Conservation (phyloP, 768 basidiomycete genomes). For the Psilocybe tampanensis region DNA sequence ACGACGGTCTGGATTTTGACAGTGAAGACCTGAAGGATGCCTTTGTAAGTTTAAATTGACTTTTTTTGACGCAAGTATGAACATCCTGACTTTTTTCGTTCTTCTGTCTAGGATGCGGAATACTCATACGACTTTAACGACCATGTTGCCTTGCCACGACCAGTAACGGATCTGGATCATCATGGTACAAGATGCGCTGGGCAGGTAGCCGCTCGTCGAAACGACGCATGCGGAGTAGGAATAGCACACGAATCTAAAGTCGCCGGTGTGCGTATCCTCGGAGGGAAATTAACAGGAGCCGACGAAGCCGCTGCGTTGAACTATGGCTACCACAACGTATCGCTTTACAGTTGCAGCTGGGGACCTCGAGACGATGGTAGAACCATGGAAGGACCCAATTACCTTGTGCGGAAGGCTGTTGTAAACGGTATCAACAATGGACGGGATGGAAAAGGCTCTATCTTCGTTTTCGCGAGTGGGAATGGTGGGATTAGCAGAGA, state of each 20-base stretch:
- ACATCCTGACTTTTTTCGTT: constrained; percentile 31
- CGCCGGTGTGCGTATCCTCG: constrained; percentile 92
- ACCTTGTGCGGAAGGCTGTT: constrained; percentile 90
- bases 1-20: constrained; percentile 92
- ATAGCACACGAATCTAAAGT: constrained; percentile 90
- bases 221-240: constrained; percentile 91
- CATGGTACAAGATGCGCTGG: constrained; percentile 98
- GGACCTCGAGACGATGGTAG: constrained; percentile 93
- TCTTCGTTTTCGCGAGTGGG: constrained; percentile 96
- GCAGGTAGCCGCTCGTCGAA: constrained; percentile 90
- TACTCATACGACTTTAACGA: constrained; percentile 97
- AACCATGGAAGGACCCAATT: constrained; percentile 90
- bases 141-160: constrained; percentile 82
- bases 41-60: constrained; percentile 64
- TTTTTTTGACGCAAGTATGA: constrained; percentile 2
- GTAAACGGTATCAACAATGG: constrained; percentile 91
- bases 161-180: constrained; percentile 83
- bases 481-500: constrained; percentile 91
- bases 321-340: constrained; percentile 88
- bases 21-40: constrained; percentile 85
- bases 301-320: constrained; percentile 96
- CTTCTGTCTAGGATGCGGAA: constrained; percentile 64
- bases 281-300: constrained; percentile 87
- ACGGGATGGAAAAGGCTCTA: constrained; percentile 81
- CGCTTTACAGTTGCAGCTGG: constrained; percentile 96